Evolutionary conservation across 257 asterid genomes (phyloP).

Genomic region (Fraxinus americana): DNA sequence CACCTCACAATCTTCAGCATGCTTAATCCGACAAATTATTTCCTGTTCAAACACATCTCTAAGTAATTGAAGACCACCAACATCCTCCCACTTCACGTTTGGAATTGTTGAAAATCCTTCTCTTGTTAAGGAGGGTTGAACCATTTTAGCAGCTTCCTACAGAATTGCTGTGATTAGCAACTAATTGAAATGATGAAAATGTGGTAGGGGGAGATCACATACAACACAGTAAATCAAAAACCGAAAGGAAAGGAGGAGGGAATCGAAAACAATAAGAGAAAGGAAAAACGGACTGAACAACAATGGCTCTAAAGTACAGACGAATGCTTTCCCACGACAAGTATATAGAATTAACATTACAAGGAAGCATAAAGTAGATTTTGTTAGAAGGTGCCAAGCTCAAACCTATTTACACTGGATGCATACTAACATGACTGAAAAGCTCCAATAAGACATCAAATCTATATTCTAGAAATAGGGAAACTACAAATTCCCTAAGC

Average conservation of each 20-base stretch:
- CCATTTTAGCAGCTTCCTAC: constrained; percentile 77
- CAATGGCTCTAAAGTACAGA: too few species aligned
- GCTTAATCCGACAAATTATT: constrained; percentile 65
- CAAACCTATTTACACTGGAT: neutral
- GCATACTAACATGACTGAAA: neutral
- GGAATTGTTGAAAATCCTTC: constrained; percentile 93
- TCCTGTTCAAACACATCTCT: constrained; percentile 57
- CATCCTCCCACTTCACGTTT: constrained; percentile 81
- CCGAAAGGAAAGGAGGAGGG: neutral
- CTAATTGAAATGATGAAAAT: constrained; percentile 10
- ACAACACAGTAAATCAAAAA: constrained; percentile 11
- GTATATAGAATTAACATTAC: too few species aligned
- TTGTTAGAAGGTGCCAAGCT: too few species aligned
- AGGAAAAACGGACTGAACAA: neutral
- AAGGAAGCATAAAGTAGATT: too few species aligned
- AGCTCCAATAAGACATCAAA: neutral
- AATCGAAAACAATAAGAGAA: neutral
- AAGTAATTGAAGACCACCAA: constrained; percentile 74
- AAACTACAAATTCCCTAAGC: neutral
- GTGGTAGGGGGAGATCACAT: neutral
- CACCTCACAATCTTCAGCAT: constrained; percentile 42
- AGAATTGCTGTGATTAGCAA: neutral
- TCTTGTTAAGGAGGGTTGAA: constrained; percentile 81
- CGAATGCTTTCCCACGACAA: too few species aligned
- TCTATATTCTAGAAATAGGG: neutral